phyloP scores from a whole-genome alignment of 306 rosid genomes.

The Gastrolobium bilobum region DNA sequence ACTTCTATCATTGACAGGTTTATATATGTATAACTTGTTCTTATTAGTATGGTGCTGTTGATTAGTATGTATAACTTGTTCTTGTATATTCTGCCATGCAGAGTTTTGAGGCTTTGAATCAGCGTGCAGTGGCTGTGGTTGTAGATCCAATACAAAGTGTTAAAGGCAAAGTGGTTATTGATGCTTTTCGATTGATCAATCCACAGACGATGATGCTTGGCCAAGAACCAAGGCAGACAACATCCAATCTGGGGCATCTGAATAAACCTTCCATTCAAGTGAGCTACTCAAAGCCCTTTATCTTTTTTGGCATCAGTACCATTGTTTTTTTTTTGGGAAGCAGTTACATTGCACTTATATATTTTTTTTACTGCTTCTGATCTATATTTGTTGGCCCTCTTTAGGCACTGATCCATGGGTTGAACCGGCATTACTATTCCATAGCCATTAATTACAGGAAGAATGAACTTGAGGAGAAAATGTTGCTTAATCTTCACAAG shows the following conservation, averaged over 20 bases:
- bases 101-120: constrained; percentile 98
- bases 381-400: constrained; percentile 32
- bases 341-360: constrained; percentile 17
- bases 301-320: constrained; percentile 3
- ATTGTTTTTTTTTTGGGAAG: constrained; percentile 1
- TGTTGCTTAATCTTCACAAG: constrained; percentile 94
- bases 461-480: constrained; percentile 96
- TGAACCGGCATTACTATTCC: constrained; percentile 92
- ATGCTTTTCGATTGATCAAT: constrained; percentile 93
- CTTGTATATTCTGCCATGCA: constrained; percentile 43
- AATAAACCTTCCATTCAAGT: constrained; percentile 97
- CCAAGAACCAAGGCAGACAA: constrained; percentile 96
- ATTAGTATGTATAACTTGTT: constrained; percentile 19
- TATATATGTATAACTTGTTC: not conserved
- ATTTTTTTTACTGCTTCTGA: constrained; percentile 36
- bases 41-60: constrained; percentile 14
- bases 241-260: constrained; percentile 95
- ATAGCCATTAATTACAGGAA: constrained; percentile 92
- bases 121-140: constrained; percentile 96
- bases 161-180: constrained; percentile 95
- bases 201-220: constrained; percentile 99
- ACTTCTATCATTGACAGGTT: not conserved
- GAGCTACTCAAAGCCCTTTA: constrained; percentile 13
- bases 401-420: constrained; percentile 93
- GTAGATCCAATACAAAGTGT: constrained; percentile 98